Conservation (phyloP, 306 rosid genomes). For the Acacia acuminata region DNA sequence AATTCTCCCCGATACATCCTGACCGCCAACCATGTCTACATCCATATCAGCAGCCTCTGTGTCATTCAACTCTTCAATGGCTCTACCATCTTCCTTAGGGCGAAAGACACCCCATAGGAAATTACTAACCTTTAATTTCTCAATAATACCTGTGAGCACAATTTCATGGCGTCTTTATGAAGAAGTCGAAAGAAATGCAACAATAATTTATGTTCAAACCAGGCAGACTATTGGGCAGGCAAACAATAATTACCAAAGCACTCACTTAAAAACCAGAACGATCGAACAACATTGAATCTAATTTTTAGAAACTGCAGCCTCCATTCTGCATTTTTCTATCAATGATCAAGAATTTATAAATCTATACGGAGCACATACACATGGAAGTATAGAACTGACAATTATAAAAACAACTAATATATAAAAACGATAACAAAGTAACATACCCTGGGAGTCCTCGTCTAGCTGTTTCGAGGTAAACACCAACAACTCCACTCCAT, state of each 20-base stretch:
- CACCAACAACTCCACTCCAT: slow-evolving; percentile 62
- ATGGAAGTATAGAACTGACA: not conserved
- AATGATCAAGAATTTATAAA: not conserved
- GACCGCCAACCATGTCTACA: slow-evolving; percentile 58
- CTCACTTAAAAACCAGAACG: not conserved
- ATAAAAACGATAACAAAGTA: slow-evolving; percentile 20
- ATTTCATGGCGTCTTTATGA: slow-evolving; percentile 9
- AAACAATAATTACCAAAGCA: slow-evolving; percentile 3
- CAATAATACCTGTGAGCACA: slow-evolving; percentile 42
- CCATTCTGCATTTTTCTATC: slow-evolving; percentile 17
- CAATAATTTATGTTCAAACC: slow-evolving; percentile 11
- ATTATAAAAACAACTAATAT: slow-evolving; percentile 7
- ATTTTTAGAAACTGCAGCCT: slow-evolving; percentile 6
- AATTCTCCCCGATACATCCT: slow-evolving; percentile 32
- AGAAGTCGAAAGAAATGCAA: slow-evolving; percentile 17
- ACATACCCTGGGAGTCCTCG: slow-evolving; percentile 50
- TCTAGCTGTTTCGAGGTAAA: slow-evolving; percentile 61
- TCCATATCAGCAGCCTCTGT: slow-evolving; percentile 48
- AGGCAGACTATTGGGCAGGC: not conserved
- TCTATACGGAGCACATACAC: not conserved
- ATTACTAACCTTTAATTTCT: slow-evolving; percentile 24
- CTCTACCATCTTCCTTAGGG: not conserved
- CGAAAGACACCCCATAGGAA: slow-evolving; percentile 72
- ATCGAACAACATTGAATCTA: not conserved
- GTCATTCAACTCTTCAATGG: slow-evolving; percentile 12